Percentiles rank a stretch among this genome's conserved stretches.
phyloP scores from a whole-genome alignment of 306 rosid genomes.

The Prosopis cineraria region DNA sequence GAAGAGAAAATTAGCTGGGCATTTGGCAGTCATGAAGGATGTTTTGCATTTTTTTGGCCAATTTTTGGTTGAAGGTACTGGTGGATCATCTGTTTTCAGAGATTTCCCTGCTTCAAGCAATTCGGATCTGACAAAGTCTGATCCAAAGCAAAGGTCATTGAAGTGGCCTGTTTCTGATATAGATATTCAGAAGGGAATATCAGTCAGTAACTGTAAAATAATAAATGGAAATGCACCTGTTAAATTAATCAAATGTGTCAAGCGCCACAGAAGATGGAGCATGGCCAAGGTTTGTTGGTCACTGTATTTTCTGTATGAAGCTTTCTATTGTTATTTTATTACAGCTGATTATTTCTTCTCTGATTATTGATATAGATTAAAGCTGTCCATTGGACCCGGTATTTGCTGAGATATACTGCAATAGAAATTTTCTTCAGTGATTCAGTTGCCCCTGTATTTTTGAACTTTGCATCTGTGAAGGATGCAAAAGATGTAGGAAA shows the following conservation, averaged over 20 bases:
- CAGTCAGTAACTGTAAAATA: constrained; percentile 48
- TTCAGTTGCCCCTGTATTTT: constrained; percentile 88
- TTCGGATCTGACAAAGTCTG: constrained; percentile 66
- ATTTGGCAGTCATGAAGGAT: constrained; percentile 89
- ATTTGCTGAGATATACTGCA: constrained; percentile 92
- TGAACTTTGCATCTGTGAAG: constrained; percentile 80
- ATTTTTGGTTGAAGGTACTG: constrained; percentile 92
- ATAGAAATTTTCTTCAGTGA: constrained; percentile 87
- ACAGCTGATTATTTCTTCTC: constrained; percentile 23
- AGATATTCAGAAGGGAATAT: constrained; percentile 59
- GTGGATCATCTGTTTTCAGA: constrained; percentile 85
- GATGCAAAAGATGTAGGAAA: constrained; percentile 91
- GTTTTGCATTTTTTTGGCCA: constrained; percentile 91
- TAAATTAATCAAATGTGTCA: constrained; percentile 69
- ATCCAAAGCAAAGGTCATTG: constrained; percentile 60
- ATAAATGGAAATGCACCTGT: constrained; percentile 56
- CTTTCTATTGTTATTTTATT: constrained; percentile 13
- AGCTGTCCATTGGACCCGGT: constrained; percentile 92
- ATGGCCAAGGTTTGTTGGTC: constrained; percentile 69
- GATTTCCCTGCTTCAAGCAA: constrained; percentile 63
- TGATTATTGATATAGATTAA: constrained; percentile 61
- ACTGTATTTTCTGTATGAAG: constrained; percentile 34
- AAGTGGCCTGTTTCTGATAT: constrained; percentile 70
- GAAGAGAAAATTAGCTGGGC: constrained; percentile 92
- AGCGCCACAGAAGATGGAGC: constrained; percentile 95